Conservation (phyloP, 768 basidiomycete genomes). For the Lentinula sp. region DNA sequence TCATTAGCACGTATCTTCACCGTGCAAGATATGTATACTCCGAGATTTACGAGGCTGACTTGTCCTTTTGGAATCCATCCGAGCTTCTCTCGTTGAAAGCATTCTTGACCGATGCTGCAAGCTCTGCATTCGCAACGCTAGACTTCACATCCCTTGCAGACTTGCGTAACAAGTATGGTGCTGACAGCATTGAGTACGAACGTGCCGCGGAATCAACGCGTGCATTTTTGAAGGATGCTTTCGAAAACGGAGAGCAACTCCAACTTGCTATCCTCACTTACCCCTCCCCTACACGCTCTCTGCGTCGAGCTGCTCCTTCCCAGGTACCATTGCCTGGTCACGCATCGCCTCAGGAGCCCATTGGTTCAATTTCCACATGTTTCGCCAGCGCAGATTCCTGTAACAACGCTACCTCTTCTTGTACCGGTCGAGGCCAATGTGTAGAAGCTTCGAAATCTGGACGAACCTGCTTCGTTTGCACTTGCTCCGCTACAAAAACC, state of each 20-base stretch:
- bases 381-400: conserved; percentile 50
- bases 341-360: conserved; percentile 44
- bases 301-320: conserved; percentile 32
- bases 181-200: conserved; percentile 48
- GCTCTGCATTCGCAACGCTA: conserved; percentile 55
- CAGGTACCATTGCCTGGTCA: conserved; percentile 42
- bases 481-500: conserved; percentile 42
- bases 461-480: conserved; percentile 47
- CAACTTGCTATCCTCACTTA: conserved; percentile 51
- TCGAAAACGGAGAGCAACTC: conserved; percentile 29
- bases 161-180: conserved; percentile 41
- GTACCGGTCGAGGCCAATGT: conserved; percentile 70
- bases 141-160: conserved; percentile 47
- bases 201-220: conserved; percentile 40
- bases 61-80: conserved; percentile 25
- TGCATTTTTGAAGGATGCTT: conserved; percentile 36
- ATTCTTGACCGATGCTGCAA: conserved; percentile 48
- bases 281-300: conserved; percentile 19
- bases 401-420: conserved; percentile 52
- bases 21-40: conserved; percentile 55
- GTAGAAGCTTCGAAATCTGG: conserved; percentile 54
- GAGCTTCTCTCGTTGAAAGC: conserved; percentile 37
- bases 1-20: conserved; percentile 52
- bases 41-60: conserved; percentile 40
- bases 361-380: conserved; percentile 58